These are phyloP conservation scores for Zygosaccharomyces lentus DNA, from an alignment of 805 yeast species.

Conservation along the genomic window DNA sequence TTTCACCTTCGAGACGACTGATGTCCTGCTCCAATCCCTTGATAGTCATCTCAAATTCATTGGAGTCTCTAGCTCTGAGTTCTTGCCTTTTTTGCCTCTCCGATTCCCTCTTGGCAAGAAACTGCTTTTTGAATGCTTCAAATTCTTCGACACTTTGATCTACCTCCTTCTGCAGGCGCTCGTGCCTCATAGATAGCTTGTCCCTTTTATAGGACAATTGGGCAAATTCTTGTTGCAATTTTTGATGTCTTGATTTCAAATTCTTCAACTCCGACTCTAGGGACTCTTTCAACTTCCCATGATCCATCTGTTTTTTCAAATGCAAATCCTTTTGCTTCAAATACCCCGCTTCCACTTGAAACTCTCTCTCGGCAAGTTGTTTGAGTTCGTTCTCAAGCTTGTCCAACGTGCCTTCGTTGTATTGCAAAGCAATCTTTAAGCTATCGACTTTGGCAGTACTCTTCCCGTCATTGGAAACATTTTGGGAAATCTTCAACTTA, in stretches of 20 bases:
- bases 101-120: conserved; percentile 18
- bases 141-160: conserved; percentile 23
- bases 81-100: conserved; percentile 26
- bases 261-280: conserved; percentile 16
- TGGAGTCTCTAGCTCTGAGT: conserved; percentile 24
- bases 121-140: conserved; percentile 23
- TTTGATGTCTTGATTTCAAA: conserved; percentile 12
- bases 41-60: conserved; percentile 29
- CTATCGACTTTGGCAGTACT: conserved; percentile 49
- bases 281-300: conserved; percentile 24
- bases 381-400: conserved; percentile 24
- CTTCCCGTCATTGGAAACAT: conserved; percentile 54
- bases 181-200: conserved; percentile 19
- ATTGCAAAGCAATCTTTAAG: conserved; percentile 40
- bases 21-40: conserved; percentile 36
- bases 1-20: conserved; percentile 31
- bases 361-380: conserved; percentile 14
- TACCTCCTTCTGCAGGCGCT: conserved; percentile 27
- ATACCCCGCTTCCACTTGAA: conserved; percentile 35
- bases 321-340: conserved; percentile 36
- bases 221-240: conserved; percentile 21
- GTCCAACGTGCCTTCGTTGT: conserved; percentile 35
- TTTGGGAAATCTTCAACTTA: conserved; percentile 44
- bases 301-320: conserved; percentile 34
- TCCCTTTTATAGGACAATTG: conserved; percentile 25